These are phyloP conservation scores for Grosmannia serpens DNA, from an alignment of 2,329 filamentous ascomycete species.

Conservation along the genomic window DNA sequence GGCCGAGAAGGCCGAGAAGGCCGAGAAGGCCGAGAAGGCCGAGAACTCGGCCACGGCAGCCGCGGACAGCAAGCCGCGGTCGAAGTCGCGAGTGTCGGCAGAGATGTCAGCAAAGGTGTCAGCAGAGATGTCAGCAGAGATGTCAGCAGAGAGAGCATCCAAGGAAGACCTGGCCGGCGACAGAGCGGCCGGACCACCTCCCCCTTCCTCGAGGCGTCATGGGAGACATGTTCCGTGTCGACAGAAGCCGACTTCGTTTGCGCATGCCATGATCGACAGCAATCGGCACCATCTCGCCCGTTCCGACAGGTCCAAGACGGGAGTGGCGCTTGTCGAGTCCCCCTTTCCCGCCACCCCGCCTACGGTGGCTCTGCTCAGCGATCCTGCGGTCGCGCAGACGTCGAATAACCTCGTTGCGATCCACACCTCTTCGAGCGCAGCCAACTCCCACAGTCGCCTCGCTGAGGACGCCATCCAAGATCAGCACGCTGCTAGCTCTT, in stretches of 20 bases:
- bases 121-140: background rate
- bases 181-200: background rate
- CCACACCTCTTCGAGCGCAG: background rate
- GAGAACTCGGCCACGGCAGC: conserved; percentile 14
- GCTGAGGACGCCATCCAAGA: background rate
- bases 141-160: background rate
- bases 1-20: no score
- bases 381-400: conserved; percentile 45
- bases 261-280: conserved; percentile 33
- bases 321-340: conserved; percentile 15
- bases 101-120: background rate
- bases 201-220: background rate
- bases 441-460: background rate
- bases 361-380: conserved; percentile 36
- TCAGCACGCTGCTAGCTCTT: background rate
- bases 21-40: conserved; percentile 24
- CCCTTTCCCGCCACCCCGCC: conserved; percentile 19
- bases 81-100: background rate
- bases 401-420: conserved; percentile 40
- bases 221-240: background rate
- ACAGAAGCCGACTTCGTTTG: conserved; percentile 25
- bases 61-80: conserved; percentile 6
- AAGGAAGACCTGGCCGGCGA: background rate
- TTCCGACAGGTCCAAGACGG: conserved; percentile 3
- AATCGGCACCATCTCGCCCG: conserved; percentile 20